These are phyloP conservation scores for Solanum virginianum DNA, from an alignment of 257 asterid species.

Conservation along the genomic window DNA sequence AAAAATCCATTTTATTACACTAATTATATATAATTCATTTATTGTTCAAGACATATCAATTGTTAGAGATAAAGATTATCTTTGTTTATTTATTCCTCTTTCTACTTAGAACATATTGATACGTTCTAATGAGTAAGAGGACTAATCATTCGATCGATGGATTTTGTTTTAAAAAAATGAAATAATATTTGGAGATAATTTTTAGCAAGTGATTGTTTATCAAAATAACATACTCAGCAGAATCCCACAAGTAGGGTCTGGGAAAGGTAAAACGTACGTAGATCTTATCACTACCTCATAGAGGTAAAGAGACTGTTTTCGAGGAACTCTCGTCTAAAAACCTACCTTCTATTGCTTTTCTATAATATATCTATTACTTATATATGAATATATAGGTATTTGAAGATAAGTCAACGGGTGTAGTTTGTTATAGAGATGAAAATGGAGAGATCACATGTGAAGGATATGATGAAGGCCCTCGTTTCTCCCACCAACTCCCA, in stretches of 20 bases:
- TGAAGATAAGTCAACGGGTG: conserved; percentile 12
- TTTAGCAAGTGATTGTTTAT: not conserved
- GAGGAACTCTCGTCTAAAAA: too few species aligned
- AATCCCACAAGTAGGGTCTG: rapidly evolving
- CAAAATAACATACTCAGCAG: not conserved
- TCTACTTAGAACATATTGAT: not conserved
- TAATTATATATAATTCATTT: too few species aligned
- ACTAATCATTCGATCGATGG: not conserved
- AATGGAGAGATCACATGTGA: conserved; percentile 16
- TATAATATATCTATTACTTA: not conserved
- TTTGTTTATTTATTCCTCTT: not conserved
- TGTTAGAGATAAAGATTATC: too few species aligned
- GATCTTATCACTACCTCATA: too few species aligned
- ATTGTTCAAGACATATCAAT: too few species aligned
- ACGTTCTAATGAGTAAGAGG: not conserved
- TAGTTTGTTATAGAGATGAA: conserved; percentile 16
- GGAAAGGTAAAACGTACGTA: too few species aligned
- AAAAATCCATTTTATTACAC: too few species aligned
- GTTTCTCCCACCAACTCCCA: not conserved
- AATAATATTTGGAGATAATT: not conserved
- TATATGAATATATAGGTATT: conserved; percentile 1
- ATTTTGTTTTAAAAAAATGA: not conserved
- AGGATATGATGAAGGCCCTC: conserved; percentile 22
- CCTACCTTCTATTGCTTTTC: not conserved
- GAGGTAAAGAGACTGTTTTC: too few species aligned